These are phyloP conservation scores for Anisodus acutangulus DNA, from an alignment of 257 asterid species.

Conservation along the genomic window DNA sequence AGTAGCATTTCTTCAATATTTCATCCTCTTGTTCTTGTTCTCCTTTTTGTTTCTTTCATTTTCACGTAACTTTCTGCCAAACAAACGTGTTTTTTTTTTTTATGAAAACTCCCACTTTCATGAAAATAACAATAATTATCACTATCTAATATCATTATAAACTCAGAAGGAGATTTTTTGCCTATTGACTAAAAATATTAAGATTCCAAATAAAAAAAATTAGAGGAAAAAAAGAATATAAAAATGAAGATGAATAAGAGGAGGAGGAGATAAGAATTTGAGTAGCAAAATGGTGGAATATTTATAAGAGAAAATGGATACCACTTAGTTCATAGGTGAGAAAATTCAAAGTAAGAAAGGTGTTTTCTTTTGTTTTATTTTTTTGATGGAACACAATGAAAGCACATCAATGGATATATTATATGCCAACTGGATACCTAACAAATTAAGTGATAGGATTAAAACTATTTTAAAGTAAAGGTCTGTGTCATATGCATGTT, in stretches of 20 bases:
- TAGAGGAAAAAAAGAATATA: neutral
- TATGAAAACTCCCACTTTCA: neutral
- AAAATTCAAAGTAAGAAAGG: neutral
- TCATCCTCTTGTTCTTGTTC: neutral
- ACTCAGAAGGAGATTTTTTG: neutral
- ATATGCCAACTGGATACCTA: slow-evolving; percentile 17
- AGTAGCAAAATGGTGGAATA: neutral
- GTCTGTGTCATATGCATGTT: neutral
- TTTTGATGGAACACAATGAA: neutral
- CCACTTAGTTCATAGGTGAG: neutral
- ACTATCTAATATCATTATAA: neutral
- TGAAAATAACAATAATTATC: neutral
- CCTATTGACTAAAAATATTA: neutral
- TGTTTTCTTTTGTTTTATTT: neutral
- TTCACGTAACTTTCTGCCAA: neutral
- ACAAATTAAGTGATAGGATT: slow-evolving; percentile 26
- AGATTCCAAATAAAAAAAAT: neutral
- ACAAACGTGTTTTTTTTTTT: neutral
- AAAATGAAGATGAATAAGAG: no score
- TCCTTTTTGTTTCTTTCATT: neutral
- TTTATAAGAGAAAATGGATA: slow-evolving; percentile 10
- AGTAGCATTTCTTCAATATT: slow-evolving; percentile 22
- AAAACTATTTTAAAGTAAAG: neutral
- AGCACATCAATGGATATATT: slow-evolving; percentile 12
- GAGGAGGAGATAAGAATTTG: neutral